phyloP scores from a whole-genome alignment of 371 early-diverging fungal species.

The Blakeslea trispora region DNA sequence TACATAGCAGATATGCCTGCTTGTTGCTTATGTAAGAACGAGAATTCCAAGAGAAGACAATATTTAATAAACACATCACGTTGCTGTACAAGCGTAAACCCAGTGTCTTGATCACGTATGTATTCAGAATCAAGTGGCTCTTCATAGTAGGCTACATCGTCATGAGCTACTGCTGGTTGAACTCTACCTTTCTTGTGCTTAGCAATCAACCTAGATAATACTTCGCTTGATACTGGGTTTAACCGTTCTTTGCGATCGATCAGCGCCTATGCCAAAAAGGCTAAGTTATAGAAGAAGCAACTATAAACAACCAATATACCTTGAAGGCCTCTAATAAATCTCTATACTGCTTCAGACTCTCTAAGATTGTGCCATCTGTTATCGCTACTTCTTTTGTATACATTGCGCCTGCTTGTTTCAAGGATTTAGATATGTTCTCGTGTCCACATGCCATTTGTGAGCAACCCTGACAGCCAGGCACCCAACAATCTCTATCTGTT shows the following conservation, averaged over 20 bases:
- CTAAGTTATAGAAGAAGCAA: neutral
- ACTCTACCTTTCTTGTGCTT: slow-evolving; percentile 32
- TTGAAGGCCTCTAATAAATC: slow-evolving; percentile 65
- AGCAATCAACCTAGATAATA: slow-evolving; percentile 32
- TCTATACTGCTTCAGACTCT: slow-evolving; percentile 65
- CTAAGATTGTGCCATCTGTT: slow-evolving; percentile 53
- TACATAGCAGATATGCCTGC: slow-evolving; percentile 57
- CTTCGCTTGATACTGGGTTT: slow-evolving; percentile 31
- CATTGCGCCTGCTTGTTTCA: slow-evolving; percentile 45
- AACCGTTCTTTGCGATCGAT: slow-evolving; percentile 31
- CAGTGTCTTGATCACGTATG: slow-evolving; percentile 17
- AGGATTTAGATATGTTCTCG: slow-evolving; percentile 44
- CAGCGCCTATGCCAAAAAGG: slow-evolving; percentile 14
- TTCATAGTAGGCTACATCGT: neutral
- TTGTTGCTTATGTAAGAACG: slow-evolving; percentile 45
- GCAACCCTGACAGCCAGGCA: slow-evolving; percentile 55
- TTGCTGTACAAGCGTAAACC: slow-evolving; percentile 31
- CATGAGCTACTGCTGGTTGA: slow-evolving; percentile 22
- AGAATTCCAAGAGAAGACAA: slow-evolving; percentile 36
- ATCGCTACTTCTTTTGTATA: slow-evolving; percentile 19
- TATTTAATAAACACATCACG: slow-evolving; percentile 40
- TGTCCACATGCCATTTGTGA: slow-evolving; percentile 49
- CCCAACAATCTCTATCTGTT: slow-evolving; percentile 50
- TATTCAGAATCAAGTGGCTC: neutral
- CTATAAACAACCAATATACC: slow-evolving; percentile 25